Evolutionary conservation across 495 filamentous ascomycete genomes (phyloP).

Genomic region (Daldinia vernicosa): DNA sequence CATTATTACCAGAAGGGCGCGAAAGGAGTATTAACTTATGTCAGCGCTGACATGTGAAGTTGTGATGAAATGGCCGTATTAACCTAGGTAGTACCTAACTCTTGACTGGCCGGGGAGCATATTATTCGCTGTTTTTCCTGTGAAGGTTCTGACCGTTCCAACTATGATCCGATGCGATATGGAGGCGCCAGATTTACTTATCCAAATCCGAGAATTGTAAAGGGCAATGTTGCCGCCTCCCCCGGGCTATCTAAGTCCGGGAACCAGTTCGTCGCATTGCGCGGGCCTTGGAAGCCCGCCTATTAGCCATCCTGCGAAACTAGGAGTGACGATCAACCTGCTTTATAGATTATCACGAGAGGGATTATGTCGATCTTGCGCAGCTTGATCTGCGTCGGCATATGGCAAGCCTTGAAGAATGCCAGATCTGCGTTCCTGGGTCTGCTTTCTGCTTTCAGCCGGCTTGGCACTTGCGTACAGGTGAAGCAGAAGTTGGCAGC

Average conservation of each 20-base stretch:
- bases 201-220: background rate
- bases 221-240: conserved; percentile 22
- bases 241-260: conserved; percentile 13
- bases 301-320: conserved; percentile 19
- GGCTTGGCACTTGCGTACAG: conserved; percentile 34
- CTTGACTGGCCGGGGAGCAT: background rate
- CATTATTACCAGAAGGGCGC: background rate
- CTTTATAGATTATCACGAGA: conserved; percentile 25
- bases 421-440: conserved; percentile 13
- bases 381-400: conserved; percentile 26
- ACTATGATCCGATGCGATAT: background rate
- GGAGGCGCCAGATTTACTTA: background rate
- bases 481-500: conserved; percentile 18
- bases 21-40: background rate
- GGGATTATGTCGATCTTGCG: conserved; percentile 31
- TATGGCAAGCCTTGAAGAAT: conserved; percentile 13
- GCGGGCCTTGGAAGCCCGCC: conserved; percentile 27
- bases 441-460: conserved; percentile 36
- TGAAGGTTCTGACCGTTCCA: background rate
- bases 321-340: conserved; percentile 24
- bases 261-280: conserved; percentile 10
- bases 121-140: background rate
- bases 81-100: too few species aligned
- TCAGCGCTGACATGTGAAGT: background rate
- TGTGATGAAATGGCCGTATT: background rate